These are phyloP conservation scores for Gossypium laxum DNA, from an alignment of 441 rosid species.

Conservation along the genomic window DNA sequence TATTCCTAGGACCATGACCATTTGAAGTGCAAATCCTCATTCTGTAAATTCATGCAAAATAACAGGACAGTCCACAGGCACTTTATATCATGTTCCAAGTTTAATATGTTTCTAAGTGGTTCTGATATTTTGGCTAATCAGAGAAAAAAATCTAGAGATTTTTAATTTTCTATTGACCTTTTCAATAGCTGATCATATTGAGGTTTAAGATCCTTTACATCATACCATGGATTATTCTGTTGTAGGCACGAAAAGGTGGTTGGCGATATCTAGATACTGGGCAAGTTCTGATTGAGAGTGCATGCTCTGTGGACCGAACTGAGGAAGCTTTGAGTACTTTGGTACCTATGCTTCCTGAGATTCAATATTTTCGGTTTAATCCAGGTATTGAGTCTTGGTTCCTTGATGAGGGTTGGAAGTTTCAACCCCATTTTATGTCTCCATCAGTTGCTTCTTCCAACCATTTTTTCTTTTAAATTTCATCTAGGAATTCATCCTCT, in stretches of 20 bases:
- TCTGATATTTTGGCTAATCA: neutral
- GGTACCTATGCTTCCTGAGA: conserved; percentile 86
- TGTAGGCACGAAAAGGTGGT: conserved; percentile 84
- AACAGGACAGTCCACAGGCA: neutral
- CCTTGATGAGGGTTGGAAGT: neutral
- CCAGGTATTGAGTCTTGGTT: conserved; percentile 45
- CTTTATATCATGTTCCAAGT: neutral
- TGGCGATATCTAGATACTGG: conserved; percentile 98
- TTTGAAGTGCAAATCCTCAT: neutral
- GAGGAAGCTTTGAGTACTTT: conserved; percentile 93
- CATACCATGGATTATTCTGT: conserved; percentile 8
- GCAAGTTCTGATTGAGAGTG: conserved; percentile 93
- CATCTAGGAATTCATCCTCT: neutral
- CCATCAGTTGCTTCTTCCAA: neutral
- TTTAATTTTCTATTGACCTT: neutral
- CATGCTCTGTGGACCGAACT: conserved; percentile 90
- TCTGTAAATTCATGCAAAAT: neutral
- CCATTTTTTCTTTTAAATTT: neutral
- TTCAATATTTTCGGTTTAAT: conserved; percentile 81
- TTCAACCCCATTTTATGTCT: neutral
- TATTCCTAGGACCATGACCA: neutral
- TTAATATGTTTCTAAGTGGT: neutral
- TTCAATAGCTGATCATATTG: neutral
- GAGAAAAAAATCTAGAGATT: neutral
- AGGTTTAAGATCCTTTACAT: neutral